Base-by-base conservation (phyloP, 176 grass and related monocot species). In the Bonia amplexicaulis region DNA sequence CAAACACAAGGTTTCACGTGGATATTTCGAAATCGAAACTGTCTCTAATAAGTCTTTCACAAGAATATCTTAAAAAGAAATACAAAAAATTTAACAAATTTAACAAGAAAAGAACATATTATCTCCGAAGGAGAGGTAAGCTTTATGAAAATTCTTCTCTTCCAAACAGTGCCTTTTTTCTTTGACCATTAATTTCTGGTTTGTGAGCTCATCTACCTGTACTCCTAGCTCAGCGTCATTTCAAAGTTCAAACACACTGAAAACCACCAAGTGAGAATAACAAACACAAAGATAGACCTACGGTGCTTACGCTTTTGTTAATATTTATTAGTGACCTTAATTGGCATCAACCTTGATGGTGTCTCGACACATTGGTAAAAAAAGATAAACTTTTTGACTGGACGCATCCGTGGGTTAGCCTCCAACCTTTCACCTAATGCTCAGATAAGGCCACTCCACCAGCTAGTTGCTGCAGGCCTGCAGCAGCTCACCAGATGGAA, bases 371-470 rank as follows among this genome's bases (percentile, higher is more conserved):
- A 42, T 45, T 13, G 39, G 25, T 69, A 9, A 71, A 77, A 35
- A 16, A 3, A 22, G 9, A 46, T 9, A 3, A 31, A 55, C n/a
- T 8, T 59, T 46, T 49, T 54, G 48, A 37, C 33, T 87, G 73
- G 46, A 29, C 45, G 29, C 49, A 42, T 66, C 35, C 15, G 69
- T 29, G 61, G 51, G 51, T 87, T 82, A 87, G 52, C 65, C 9
- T 83, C 45, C 73, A 54, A 88, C 72, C 42, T 62, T 51, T 78
- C 73, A 78, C 80, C 73, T 78, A 83, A 88, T 83, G 41, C 20
- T 70, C 12, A 9, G 54, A 71, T 53, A 71, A 71, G 80, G 16
- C n/a, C 64, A 54, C 54, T 77, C 15, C 73, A 82, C 31, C 69
- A 39, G 85, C 69, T 74, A 62, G 12, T 13, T 3, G 40, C 31